Conservation (phyloP, 2,329 filamentous ascomycete genomes). For the Teratosphaeria zuluensis region DNA sequence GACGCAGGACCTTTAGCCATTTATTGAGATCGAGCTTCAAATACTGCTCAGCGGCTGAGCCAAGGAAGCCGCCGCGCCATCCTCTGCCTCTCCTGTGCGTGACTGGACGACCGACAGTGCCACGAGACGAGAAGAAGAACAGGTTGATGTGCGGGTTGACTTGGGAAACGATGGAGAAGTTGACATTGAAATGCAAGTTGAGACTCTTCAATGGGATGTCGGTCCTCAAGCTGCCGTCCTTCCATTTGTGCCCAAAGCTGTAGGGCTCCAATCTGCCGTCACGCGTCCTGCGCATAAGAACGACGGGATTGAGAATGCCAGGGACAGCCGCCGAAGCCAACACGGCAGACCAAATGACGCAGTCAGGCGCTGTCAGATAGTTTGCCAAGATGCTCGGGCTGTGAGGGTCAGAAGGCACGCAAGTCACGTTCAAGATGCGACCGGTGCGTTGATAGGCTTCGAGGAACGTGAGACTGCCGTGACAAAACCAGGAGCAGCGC, state of each 20-base stretch:
- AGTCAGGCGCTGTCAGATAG: slow-evolving; percentile 89
- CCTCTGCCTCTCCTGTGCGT: slow-evolving; percentile 88
- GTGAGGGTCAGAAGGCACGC: slow-evolving; percentile 90
- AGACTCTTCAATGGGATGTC: slow-evolving; percentile 92
- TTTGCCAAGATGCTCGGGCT: slow-evolving; percentile 88
- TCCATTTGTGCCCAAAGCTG: slow-evolving; percentile 98
- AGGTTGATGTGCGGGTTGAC: slow-evolving; percentile 98
- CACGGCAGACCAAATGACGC: slow-evolving; percentile 96
- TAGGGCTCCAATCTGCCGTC: slow-evolving; percentile 76
- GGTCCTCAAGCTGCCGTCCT: slow-evolving; percentile 86
- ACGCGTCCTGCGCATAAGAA: slow-evolving; percentile 76
- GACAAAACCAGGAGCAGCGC: slow-evolving; percentile 79
- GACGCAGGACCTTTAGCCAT: slow-evolving; percentile 90
- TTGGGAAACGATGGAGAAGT: slow-evolving; percentile 79
- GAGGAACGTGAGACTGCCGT: slow-evolving; percentile 83
- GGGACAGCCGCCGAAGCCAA: slow-evolving; percentile 91
- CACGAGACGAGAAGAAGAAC: slow-evolving; percentile 95
- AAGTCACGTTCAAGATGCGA: slow-evolving; percentile 88
- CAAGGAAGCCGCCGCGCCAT: slow-evolving; percentile 92
- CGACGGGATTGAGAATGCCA: slow-evolving; percentile 88
- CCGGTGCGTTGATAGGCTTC: slow-evolving; percentile 93
- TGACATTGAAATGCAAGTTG: slow-evolving; percentile 96
- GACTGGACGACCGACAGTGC: slow-evolving; percentile 83
- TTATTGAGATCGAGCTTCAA: slow-evolving; percentile 95
- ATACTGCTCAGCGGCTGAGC: slow-evolving; percentile 85